These are phyloP conservation scores for Globisporangium lucens DNA, from an alignment of 352 stramenopile species.

Conservation along the genomic window DNA sequence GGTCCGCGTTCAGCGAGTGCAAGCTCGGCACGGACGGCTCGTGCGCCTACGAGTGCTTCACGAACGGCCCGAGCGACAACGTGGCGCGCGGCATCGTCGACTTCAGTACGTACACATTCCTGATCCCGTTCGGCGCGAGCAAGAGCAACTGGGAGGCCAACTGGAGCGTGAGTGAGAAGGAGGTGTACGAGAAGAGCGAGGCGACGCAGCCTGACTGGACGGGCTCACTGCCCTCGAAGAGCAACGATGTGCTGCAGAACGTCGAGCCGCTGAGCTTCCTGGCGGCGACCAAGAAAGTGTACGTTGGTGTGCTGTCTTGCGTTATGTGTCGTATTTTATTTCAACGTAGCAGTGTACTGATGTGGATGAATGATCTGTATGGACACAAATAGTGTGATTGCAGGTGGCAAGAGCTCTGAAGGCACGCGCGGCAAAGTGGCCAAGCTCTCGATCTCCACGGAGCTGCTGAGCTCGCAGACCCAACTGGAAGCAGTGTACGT, in stretches of 20 bases:
- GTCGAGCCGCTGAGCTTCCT: slow-evolving; percentile 37
- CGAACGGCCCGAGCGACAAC: slow-evolving; percentile 37
- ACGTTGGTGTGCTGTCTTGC: slow-evolving; percentile 7
- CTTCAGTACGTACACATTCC: slow-evolving; percentile 48
- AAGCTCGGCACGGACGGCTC: slow-evolving; percentile 19
- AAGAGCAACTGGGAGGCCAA: slow-evolving; percentile 45
- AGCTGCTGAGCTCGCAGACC: slow-evolving; percentile 32
- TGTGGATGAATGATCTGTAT: not conserved
- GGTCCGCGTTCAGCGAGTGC: slow-evolving; percentile 27
- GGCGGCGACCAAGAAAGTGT: slow-evolving; percentile 27
- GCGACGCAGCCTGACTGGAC: slow-evolving; percentile 22
- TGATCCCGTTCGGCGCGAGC: slow-evolving; percentile 49
- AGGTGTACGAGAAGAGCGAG: slow-evolving; percentile 21
- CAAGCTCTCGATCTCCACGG: slow-evolving; percentile 28
- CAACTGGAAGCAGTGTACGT: slow-evolving; percentile 44
- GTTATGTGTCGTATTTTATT: not conserved
- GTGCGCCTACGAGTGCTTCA: slow-evolving; percentile 55
- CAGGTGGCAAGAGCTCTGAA: slow-evolving; percentile 39
- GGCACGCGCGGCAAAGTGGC: slow-evolving; percentile 45
- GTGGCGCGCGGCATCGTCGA: slow-evolving; percentile 40
- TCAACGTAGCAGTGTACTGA: not conserved
- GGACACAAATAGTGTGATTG: slow-evolving; percentile 31
- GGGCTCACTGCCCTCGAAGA: slow-evolving; percentile 27
- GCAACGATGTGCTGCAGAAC: slow-evolving; percentile 28
- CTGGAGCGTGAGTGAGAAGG: slow-evolving; percentile 26